Conservation (phyloP, 176 grass and related monocot species). For the Ensete glaucum region DNA sequence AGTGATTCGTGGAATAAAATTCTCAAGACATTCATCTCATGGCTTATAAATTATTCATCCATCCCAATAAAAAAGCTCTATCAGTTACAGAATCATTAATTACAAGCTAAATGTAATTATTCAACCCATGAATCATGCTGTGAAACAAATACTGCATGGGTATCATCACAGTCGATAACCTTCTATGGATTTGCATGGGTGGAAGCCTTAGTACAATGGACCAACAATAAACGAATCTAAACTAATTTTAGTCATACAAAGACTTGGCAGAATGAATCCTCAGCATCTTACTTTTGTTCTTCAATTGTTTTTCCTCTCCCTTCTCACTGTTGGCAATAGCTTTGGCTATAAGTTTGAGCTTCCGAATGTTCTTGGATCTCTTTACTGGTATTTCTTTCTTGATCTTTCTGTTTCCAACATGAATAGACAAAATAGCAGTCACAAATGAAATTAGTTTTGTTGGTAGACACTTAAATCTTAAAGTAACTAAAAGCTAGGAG, state of each 20-base stretch:
- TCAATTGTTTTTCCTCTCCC: constrained; percentile 53
- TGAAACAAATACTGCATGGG: not conserved
- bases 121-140: not conserved
- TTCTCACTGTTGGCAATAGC: constrained; percentile 56
- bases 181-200: no score
- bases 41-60: not conserved
- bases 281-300: constrained; percentile 58
- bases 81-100: not conserved
- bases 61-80: not conserved
- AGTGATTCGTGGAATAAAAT: not conserved
- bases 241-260: constrained; percentile 50
- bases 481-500: not conserved
- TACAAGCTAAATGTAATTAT: not conserved
- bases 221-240: not conserved
- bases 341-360: constrained; percentile 56
- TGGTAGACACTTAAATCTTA: not conserved
- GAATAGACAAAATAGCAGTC: not conserved
- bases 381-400: constrained; percentile 50
- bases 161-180: no score
- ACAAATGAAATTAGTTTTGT: not conserved
- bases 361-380: constrained; percentile 51
- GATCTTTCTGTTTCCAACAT: constrained; percentile 62
- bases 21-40: not conserved
- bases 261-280: constrained; percentile 76
- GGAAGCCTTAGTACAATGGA: no score